phyloP scores from a whole-genome alignment of 805 yeast species.

The Cyberlindnera mississippiensis region DNA sequence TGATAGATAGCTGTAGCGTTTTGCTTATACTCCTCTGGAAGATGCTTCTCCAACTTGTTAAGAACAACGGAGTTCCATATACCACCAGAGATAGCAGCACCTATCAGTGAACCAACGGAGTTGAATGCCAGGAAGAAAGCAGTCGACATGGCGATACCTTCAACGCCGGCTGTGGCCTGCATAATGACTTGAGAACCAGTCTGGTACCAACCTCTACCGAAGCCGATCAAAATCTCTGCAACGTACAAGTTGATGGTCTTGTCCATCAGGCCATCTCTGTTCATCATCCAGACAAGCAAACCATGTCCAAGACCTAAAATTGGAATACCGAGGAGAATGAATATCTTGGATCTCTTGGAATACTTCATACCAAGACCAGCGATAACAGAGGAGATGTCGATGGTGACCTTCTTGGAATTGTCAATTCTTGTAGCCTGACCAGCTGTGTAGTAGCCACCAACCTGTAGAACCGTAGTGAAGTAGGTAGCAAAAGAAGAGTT shows the following conservation, averaged over 20 bases:
- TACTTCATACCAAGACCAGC: conserved; percentile 29
- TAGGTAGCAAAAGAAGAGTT: conserved; percentile 28
- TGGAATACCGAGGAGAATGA: conserved; percentile 24
- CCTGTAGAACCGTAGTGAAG: conserved; percentile 28
- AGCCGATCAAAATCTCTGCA: conserved; percentile 28
- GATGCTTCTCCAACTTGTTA: conserved; percentile 18
- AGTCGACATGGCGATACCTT: conserved; percentile 31
- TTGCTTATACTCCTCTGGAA: conserved; percentile 21
- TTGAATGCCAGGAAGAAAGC: conserved; percentile 29
- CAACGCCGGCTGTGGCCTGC: conserved; percentile 29
- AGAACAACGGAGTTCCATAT: conserved; percentile 28
- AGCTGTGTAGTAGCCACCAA: conserved; percentile 28
- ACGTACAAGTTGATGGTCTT: conserved; percentile 14
- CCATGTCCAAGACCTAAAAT: conserved; percentile 27
- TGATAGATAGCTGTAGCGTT: conserved; percentile 27
- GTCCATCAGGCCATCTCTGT: conserved; percentile 20
- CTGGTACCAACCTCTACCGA: conserved; percentile 28
- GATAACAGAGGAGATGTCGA: conserved; percentile 27
- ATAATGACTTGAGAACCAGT: conserved; percentile 27
- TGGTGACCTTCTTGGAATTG: conserved; percentile 28
- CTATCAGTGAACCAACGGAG: conserved; percentile 29
- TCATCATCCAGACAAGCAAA: conserved; percentile 25
- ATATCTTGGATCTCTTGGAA: conserved; percentile 28
- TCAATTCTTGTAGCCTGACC: conserved; percentile 31
- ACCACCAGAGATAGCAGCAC: conserved; percentile 29